phyloP scores from a whole-genome alignment of 1,284 basidiomycete genomes.

The Pisolithus thermaeus region DNA sequence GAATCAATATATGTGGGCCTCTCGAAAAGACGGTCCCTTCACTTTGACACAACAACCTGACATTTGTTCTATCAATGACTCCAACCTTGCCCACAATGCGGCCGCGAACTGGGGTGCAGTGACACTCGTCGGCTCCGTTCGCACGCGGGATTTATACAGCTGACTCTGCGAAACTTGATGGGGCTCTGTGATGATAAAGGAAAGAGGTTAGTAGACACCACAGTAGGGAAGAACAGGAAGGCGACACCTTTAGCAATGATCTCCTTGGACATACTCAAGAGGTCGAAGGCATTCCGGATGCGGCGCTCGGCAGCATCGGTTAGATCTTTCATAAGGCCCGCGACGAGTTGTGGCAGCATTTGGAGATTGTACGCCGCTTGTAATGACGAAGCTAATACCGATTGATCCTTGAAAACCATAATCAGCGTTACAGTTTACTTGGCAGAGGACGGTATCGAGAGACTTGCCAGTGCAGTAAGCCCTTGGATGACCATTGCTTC shows the following conservation, averaged over 20 bases:
- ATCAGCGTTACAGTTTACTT: conserved; percentile 1
- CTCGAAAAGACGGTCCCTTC: not conserved
- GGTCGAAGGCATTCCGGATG: conserved; percentile 80
- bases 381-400: conserved; percentile 82
- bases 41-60: conserved; percentile 88
- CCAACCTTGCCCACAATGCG: conserved; percentile 79
- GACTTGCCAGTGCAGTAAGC: conserved; percentile 62
- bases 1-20: not conserved
- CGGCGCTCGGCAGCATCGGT: conserved; percentile 80
- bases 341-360: conserved; percentile 78
- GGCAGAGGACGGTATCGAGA: not conserved
- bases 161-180: conserved; percentile 33
- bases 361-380: conserved; percentile 94
- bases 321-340: conserved; percentile 74
- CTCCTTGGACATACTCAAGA: conserved; percentile 80
- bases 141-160: conserved; percentile 71
- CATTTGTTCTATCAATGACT: conserved; percentile 84
- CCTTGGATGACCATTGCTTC: conserved; percentile 81
- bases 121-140: conserved; percentile 79
- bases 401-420: conserved; percentile 61
- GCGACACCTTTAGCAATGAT: conserved; percentile 64
- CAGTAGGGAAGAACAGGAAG: conserved; percentile 1
- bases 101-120: conserved; percentile 79
- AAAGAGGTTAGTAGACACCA: not conserved
- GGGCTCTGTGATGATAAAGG: conserved; percentile 13